Base-by-base conservation (phyloP, 108 stramenopile genomes). In the Nitzschia inconspicua region DNA sequence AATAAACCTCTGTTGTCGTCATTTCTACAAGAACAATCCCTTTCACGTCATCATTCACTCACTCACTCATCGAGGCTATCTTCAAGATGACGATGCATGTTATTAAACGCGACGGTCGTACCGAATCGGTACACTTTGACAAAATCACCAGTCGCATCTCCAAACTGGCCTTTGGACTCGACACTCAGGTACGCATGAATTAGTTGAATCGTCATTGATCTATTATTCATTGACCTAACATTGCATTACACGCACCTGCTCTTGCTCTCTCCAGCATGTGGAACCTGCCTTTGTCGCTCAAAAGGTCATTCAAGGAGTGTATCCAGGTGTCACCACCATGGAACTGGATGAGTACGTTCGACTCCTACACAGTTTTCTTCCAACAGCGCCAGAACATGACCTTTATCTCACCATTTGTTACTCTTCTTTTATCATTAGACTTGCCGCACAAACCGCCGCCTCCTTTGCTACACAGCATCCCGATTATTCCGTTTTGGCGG, bases 361-460 rank as follows among this genome's bases (percentile, higher is more conserved):
- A 11, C 34, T 47, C 10, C 48, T 26, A 8, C 42, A 44, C 9
- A 44, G 13, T 2, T 44, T 26, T 32, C 14, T 34, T n/a, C 29
- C n/a, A 4, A 39, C 37, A 39, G 14, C 37, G n/a, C 22, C 13
- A 3, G 18, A 5, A 6, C 13, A 26, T 23, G 24, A 18, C 14
- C 7, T 24, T 50, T n/a, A 20, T 13, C 26, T 50, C 7, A 29
- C 8, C 20, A 3, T 7, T 50, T 28, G 29, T 50, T 14, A 28
- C 29, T 50, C 22, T 50, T 20, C 9, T 11, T 19, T 2, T 11
- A 31, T 6, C 0, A 35, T 30, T 34, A 82, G 80, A 73, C 93
- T 99, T 27, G 97, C 97, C 26, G 99, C 99, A 18, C 95, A 99
- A 80, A 98, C 99, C 13, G 96, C 98, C 3, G 98, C 99, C n/a